These are phyloP conservation scores for Salix udensis DNA, from an alignment of 345 rosid species.

Conservation along the genomic window DNA sequence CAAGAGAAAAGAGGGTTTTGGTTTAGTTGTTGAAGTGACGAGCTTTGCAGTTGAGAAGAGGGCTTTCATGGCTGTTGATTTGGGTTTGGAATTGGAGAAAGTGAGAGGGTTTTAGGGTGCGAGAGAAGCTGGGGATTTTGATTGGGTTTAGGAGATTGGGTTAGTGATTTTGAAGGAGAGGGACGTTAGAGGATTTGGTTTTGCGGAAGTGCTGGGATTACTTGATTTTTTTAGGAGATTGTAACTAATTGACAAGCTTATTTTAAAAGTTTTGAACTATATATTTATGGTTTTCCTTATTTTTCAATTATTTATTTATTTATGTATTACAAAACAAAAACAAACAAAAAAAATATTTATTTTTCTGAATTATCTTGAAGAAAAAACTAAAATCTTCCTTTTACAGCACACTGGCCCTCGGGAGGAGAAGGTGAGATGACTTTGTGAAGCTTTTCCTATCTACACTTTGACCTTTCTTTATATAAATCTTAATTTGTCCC, in stretches of 20 bases:
- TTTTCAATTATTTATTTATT: no score
- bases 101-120: neutral
- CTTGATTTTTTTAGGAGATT: neutral
- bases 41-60: constrained; percentile 23
- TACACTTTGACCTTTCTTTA: no score
- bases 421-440: no score
- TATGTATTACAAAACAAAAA: no score
- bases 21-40: neutral
- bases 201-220: neutral
- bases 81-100: neutral
- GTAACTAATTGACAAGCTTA: neutral
- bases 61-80: constrained; percentile 16
- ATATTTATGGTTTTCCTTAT: no score
- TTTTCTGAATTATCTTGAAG: no score
- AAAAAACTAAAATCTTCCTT: no score
- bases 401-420: no score
- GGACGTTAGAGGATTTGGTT: neutral
- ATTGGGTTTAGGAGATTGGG: neutral
- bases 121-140: constrained; percentile 5
- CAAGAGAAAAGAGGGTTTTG: neutral
- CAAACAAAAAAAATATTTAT: no score
- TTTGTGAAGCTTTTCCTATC: no score
- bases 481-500: no score
- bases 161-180: neutral
- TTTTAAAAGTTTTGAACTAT: neutral